Base-by-base conservation (phyloP, 2,329 filamentous ascomycete species). In the Elsinoe batatas region DNA sequence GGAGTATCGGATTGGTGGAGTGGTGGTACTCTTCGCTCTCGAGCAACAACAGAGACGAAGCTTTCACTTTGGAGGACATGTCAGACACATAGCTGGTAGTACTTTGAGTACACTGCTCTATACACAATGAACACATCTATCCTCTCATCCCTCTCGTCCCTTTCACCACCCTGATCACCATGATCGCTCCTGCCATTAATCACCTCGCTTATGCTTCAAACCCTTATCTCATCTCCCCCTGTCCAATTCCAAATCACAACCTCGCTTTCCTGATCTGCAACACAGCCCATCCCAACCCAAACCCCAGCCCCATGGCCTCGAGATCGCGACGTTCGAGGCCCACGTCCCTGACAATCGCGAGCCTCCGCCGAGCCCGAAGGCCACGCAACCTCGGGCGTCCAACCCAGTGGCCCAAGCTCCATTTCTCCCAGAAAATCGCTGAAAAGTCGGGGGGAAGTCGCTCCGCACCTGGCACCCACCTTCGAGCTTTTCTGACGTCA, bases 321-420 rank as follows among this genome's bases (percentile, higher is more conserved):
- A 33, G 44, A 49, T 49, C 44, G 44, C 11, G 30, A 35, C 26
- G 44, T 33, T 18, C 30, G 22, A 49, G 44, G 36, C 26, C 44
- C 44, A 33, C 30, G 44, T 33, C 44, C 44, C 44, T 44, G 44
- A 35, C 20, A 20, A 49, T 49, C 44, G 44, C 30, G 44, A 33
- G 26, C 18, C 26, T 46, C 12, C 42, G 42, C 42, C 42, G 42
- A 46, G 42, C 15, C 36, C 36, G 36, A 12, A 37, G 36, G 4
- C n/a, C 12, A 15, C 36, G 36, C 36, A 37, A 37, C 22, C 22
- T 26, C 22, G 26, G 26, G 26, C 26, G 26, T 30, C 26, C 26
- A 30, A 30, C 7, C 26, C 26, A 8, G 5, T 8, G 26, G 26
- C 26, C 26, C 26, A 30, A 30, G 26, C 26, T 30, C 26, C 26